Evolutionary conservation across 1,284 basidiomycete species (phyloP).

Genomic region (Polyporus tsugae): DNA sequence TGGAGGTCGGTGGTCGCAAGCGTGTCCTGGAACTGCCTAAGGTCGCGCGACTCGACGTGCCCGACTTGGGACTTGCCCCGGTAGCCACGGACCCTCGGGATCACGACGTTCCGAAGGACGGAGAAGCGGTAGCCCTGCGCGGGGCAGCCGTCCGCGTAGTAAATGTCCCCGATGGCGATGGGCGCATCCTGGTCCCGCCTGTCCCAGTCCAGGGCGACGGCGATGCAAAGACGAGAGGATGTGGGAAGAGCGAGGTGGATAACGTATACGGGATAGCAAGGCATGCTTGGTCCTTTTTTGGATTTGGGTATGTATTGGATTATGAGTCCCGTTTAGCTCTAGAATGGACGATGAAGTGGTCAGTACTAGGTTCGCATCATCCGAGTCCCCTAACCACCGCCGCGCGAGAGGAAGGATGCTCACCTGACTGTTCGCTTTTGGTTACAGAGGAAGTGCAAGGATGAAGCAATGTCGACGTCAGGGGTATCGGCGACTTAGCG

Average conservation of each 20-base stretch:
- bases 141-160: conserved; percentile 22
- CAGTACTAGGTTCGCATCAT: not conserved
- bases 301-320: not conserved
- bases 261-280: not conserved
- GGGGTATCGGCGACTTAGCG: not conserved
- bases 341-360: not conserved
- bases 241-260: not conserved
- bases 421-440: not conserved
- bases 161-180: conserved; percentile 17
- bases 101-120: conserved; percentile 3
- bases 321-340: not conserved
- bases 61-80: conserved; percentile 26
- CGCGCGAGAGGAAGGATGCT: not conserved
- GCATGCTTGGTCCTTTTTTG: not conserved
- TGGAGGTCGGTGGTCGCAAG: conserved; percentile 14
- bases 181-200: not conserved
- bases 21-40: conserved; percentile 7
- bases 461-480: not conserved
- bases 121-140: conserved; percentile 14
- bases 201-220: not conserved
- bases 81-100: conserved; percentile 8
- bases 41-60: not conserved
- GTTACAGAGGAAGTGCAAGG: not conserved
- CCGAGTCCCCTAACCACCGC: not conserved
- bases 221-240: not conserved